Percentiles rank a stretch among this genome's conserved stretches.
Evolutionary conservation across 176 grass and related monocot genomes (phyloP).

Genomic region (Raddia guianensis): DNA sequence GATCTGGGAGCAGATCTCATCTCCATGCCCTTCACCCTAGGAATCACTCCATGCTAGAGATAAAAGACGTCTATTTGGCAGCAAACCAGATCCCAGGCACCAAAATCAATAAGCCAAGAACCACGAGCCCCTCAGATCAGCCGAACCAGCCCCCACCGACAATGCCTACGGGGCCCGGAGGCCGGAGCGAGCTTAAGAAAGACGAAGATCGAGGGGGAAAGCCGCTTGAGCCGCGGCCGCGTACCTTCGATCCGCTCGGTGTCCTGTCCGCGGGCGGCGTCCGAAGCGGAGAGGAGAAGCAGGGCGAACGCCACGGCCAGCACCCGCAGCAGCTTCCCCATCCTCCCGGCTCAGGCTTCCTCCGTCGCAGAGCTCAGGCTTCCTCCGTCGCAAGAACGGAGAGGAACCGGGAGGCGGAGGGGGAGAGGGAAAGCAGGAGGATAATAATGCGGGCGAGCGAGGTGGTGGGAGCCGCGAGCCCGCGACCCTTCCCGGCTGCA

Average conservation of each 20-base stretch:
- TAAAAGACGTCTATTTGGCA: background rate
- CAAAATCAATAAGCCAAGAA: background rate
- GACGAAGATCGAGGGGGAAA: too few species aligned
- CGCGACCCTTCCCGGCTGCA: too few species aligned
- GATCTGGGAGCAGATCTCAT: slow-evolving; percentile 16
- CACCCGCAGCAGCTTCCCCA: background rate
- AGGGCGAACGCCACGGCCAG: slow-evolving; percentile 34
- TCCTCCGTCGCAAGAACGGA: background rate
- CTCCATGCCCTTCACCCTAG: background rate
- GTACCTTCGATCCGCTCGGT: slow-evolving; percentile 69
- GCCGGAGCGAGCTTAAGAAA: background rate
- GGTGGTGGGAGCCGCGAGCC: too few species aligned
- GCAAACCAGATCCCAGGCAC: slow-evolving; percentile 11
- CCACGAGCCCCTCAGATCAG: background rate
- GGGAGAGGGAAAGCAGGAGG: too few species aligned
- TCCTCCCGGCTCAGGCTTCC: background rate
- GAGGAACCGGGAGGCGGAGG: background rate
- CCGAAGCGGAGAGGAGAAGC: slow-evolving; percentile 26
- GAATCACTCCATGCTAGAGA: background rate
- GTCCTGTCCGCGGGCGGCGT: slow-evolving; percentile 37
- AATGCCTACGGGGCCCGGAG: background rate
- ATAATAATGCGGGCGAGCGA: too few species aligned
- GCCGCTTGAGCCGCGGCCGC: background rate
- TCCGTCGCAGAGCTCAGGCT: background rate
- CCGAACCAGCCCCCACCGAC: background rate